Conservation (phyloP, 768 basidiomycete species). For the Collybia mongolica region DNA sequence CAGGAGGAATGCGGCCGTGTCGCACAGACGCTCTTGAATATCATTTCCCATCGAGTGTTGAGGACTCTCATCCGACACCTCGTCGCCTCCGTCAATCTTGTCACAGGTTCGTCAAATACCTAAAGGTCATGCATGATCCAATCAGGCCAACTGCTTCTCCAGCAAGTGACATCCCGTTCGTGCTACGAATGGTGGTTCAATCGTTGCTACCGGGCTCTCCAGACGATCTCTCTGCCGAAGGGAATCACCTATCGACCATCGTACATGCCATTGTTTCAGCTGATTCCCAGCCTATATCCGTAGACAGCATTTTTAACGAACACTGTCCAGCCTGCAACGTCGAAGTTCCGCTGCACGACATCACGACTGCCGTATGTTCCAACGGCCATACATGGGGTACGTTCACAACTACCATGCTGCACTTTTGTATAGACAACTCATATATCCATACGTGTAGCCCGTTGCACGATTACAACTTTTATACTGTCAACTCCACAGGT, state of each 20-base stretch:
- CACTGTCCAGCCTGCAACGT: conserved; percentile 73
- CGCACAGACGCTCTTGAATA: conserved; percentile 48
- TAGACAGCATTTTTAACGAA: conserved; percentile 51
- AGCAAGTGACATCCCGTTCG: conserved; percentile 69
- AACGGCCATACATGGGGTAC: conserved; percentile 80
- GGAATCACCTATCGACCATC: conserved; percentile 25
- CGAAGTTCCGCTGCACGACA: conserved; percentile 57
- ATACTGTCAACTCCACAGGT: conserved; percentile 77
- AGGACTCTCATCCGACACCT: conserved; percentile 59
- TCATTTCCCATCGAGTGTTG: conserved; percentile 53
- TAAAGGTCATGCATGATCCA: conserved; percentile 9
- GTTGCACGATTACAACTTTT: conserved; percentile 81
- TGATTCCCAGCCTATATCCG: conserved; percentile 25
- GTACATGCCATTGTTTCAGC: conserved; percentile 21
- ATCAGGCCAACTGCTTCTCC: neutral
- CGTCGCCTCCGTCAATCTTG: conserved; percentile 37
- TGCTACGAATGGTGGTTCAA: conserved; percentile 58
- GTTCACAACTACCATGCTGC: no score
- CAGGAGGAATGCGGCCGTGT: conserved; percentile 48
- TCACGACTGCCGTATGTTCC: conserved; percentile 58
- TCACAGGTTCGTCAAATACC: conserved; percentile 40
- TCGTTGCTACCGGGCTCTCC: conserved; percentile 52
- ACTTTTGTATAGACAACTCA: conserved; percentile 11
- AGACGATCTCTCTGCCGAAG: conserved; percentile 34
- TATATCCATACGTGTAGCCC: conserved; percentile 39